phyloP scores from a whole-genome alignment of 495 filamentous ascomycete species.

The Darksidea phi region DNA sequence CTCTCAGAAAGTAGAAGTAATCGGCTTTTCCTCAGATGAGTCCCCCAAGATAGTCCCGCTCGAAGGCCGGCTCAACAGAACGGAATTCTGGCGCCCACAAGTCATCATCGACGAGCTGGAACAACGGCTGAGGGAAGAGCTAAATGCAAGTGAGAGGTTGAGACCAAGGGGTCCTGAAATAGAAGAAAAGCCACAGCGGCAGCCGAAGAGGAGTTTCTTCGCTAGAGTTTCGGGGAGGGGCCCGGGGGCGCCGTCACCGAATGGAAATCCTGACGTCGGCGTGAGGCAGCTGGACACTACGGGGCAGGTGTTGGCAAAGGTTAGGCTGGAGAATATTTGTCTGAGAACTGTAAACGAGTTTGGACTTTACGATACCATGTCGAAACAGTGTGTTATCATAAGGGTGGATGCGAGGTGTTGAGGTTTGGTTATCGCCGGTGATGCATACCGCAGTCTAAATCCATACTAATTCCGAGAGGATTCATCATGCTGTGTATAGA shows the following conservation, averaged over 20 bases:
- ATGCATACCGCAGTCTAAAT: no score
- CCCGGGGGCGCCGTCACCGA: neutral
- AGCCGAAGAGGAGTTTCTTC: conserved; percentile 14
- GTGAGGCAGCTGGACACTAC: neutral
- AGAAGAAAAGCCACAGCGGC: neutral
- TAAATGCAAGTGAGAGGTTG: conserved; percentile 10
- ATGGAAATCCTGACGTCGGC: conserved; percentile 3
- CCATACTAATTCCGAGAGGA: no score
- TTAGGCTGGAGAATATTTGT: conserved; percentile 28
- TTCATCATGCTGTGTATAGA: no score
- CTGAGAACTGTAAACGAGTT: conserved; percentile 32
- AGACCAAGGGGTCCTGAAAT: neutral
- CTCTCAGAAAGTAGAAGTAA: conserved; percentile 17
- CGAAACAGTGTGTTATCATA: conserved; percentile 31
- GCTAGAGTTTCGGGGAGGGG: conserved; percentile 6
- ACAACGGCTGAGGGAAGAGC: conserved; percentile 10
- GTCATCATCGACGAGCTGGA: conserved; percentile 25
- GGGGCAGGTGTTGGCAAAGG: conserved; percentile 16
- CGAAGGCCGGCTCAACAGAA: conserved; percentile 25
- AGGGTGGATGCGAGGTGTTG: conserved; percentile 23
- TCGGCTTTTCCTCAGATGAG: conserved; percentile 25
- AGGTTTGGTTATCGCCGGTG: neutral
- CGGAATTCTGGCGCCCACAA: conserved; percentile 32
- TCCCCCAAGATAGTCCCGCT: conserved; percentile 20
- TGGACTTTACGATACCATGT: conserved; percentile 36